Evolutionary conservation across 2,329 filamentous ascomycete species (phyloP).

Genomic region (Aspergillus pseudoviridinutans): DNA sequence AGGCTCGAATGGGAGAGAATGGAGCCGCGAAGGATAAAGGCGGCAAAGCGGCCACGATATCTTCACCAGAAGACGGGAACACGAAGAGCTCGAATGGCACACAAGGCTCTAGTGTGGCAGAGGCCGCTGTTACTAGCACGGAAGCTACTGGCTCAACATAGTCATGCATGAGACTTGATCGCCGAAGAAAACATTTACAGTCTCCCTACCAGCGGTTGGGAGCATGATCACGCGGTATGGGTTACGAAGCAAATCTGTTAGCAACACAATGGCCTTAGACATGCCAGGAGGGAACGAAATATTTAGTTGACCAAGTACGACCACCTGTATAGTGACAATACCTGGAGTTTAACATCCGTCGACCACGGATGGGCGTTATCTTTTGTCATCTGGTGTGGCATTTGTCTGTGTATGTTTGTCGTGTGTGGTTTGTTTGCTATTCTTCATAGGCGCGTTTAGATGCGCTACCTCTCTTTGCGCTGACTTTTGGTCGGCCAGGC

Average conservation of each 20-base stretch:
- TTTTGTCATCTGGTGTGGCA: slow-evolving; percentile 1
- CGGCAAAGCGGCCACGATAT: background rate
- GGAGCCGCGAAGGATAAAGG: background rate
- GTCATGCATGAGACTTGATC: background rate
- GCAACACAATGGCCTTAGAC: background rate
- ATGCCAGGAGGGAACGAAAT: background rate
- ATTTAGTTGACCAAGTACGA: background rate
- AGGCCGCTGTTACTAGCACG: background rate
- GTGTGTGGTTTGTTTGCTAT: background rate
- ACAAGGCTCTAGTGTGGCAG: background rate
- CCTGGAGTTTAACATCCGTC: background rate
- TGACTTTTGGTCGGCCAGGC: background rate
- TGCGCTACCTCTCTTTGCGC: background rate
- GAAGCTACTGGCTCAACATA: slow-evolving; percentile 1
- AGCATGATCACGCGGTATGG: slow-evolving; percentile 5
- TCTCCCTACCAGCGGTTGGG: background rate
- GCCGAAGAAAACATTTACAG: background rate
- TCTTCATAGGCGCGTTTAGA: background rate
- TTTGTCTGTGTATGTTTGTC: background rate
- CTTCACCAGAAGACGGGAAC: slow-evolving; percentile 1
- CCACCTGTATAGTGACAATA: background rate
- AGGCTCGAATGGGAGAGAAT: slow-evolving; percentile 51
- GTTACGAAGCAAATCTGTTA: slow-evolving; percentile 6
- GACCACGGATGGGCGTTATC: background rate
- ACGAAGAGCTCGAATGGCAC: background rate